Base-by-base conservation (phyloP, 306 rosid species). In the Cicer bijugum region DNA sequence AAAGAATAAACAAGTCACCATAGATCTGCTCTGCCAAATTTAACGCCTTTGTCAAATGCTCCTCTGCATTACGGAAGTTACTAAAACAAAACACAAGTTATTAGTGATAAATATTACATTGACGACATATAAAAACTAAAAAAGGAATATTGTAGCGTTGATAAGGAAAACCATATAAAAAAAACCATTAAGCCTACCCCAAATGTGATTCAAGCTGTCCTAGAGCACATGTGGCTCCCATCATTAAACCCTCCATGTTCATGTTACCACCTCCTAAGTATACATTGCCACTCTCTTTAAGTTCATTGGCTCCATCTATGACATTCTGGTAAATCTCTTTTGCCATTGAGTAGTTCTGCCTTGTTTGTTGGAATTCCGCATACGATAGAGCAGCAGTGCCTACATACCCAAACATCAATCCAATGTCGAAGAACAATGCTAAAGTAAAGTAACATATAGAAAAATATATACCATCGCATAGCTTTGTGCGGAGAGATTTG, bases 131-230 rank as follows among this genome's bases (percentile, higher is more conserved):
- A 39, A 70, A 63, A 59, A 12, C 12, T 59, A 59, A 59, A 33
- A 33, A 67, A 64, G 47, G 65, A 33, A 71, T 60, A 6, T 23
- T 43, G 53, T 20, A 47, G n/a, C 19, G 23, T 50, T 67, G 28
- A 48, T 58, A 45, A 15, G 44, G 7, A 69, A 74, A 75, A 39
- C 56, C 72, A 62, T 58, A 72, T 4, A 57, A 56, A 52, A 19
- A 79, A 16, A 79, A 17, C 19, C 59, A 66, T 51, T 52, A 56
- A 82, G 53, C 87, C 73, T 85, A 94, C 97, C 99, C 85, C 78
- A 77, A 61, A 38, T 88, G 87, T 63, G 87, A 80, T 76, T 94
- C 99, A 69, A 91, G 89, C 87, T 91, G 99, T 69, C 97, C 99
- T 69, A 87, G 72, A 65, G 89, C 76, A 85, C 95, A 91, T 70